Conservation (phyloP, 495 filamentous ascomycete genomes). For the Penicillium cataractarum region DNA sequence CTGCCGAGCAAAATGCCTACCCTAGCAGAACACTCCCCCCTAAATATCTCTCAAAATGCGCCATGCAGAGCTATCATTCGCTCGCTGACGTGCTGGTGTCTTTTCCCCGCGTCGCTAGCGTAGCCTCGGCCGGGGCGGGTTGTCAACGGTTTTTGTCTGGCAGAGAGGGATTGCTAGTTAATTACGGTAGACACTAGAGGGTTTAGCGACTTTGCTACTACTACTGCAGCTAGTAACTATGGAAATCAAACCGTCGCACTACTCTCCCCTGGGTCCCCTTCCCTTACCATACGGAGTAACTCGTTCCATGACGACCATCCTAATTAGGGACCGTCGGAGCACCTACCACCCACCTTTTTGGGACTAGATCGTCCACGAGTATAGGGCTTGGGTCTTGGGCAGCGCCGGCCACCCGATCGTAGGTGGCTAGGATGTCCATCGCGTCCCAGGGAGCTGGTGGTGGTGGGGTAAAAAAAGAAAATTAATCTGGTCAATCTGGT, state of each 20-base stretch:
- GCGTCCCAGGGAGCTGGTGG: constrained; percentile 2
- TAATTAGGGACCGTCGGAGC: neutral
- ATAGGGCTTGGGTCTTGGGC: neutral
- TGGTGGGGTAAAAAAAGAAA: neutral
- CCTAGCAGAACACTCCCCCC: neutral
- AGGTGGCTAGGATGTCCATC: neutral
- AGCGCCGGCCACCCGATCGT: neutral
- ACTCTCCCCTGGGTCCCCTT: neutral
- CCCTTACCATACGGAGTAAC: neutral
- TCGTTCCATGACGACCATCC: neutral
- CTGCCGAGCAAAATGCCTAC: too few relatives aligned
- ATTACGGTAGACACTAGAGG: too few relatives aligned
- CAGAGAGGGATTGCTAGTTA: neutral
- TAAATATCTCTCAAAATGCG: neutral
- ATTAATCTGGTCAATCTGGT: too few relatives aligned
- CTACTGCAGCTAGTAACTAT: too few relatives aligned
- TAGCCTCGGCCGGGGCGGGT: constrained; percentile 10
- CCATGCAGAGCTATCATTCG: constrained; percentile 3
- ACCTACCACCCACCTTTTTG: neutral
- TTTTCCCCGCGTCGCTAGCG: constrained; percentile 20
- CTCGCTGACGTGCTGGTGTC: neutral
- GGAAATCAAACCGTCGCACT: too few relatives aligned
- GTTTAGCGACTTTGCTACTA: too few relatives aligned
- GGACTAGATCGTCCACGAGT: neutral
- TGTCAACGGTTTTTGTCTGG: constrained; percentile 18